phyloP scores from a whole-genome alignment of 1,284 basidiomycete genomes.

The Inonotus obliquus region DNA sequence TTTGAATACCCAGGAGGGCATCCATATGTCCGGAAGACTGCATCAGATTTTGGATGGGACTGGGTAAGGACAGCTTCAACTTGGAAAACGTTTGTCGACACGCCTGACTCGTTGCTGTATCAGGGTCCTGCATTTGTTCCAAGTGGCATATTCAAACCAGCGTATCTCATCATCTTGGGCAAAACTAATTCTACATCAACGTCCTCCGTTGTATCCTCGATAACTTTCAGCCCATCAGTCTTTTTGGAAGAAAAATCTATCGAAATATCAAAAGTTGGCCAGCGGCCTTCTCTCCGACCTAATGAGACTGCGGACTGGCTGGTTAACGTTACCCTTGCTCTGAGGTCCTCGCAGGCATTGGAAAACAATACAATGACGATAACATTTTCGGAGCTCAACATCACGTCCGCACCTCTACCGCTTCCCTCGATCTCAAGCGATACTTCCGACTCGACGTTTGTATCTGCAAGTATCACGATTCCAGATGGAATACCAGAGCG shows the following conservation, averaged over 20 bases:
- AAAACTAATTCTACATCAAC: conserved; percentile 17
- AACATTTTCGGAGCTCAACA: conserved; percentile 42
- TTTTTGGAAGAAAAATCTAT: conserved; percentile 51
- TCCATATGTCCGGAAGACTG: conserved; percentile 46
- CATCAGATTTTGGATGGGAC: conserved; percentile 58
- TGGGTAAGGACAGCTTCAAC: conserved; percentile 38
- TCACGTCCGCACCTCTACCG: conserved; percentile 30
- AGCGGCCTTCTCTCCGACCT: conserved; percentile 35
- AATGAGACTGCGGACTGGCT: conserved; percentile 48
- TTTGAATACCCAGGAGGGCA: conserved; percentile 48
- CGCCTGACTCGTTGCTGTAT: neutral
- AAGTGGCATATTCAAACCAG: conserved; percentile 49
- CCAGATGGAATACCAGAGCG: conserved; percentile 42
- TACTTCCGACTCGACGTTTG: conserved; percentile 34
- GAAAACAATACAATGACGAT: conserved; percentile 36
- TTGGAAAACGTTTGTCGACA: neutral
- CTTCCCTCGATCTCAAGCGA: conserved; percentile 29
- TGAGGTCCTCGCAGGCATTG: conserved; percentile 39
- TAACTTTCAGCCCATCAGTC: conserved; percentile 28
- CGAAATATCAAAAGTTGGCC: conserved; percentile 50
- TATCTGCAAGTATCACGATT: conserved; percentile 42
- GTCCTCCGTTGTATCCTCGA: conserved; percentile 19
- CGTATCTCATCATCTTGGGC: conserved; percentile 42
- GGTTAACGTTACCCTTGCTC: conserved; percentile 48
- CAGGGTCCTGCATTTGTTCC: conserved; percentile 57